Base-by-base conservation (phyloP, 495 filamentous ascomycete genomes). In the Aspergillus wentii region DNA sequence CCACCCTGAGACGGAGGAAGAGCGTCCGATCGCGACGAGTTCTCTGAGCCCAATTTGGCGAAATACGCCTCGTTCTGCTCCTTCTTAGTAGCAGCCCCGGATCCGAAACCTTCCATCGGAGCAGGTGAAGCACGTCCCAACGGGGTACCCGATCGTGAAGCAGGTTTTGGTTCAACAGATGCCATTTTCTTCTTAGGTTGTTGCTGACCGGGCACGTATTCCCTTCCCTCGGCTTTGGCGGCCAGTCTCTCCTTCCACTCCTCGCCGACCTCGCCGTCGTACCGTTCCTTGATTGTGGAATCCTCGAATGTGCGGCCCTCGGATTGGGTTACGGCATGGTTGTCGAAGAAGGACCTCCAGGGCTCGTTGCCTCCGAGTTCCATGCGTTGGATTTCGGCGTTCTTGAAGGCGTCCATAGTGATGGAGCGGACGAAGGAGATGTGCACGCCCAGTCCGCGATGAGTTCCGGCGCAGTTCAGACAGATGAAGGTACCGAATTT, bases 331-430 rank as follows among this genome's bases (percentile, higher is more conserved):
- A 76, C 69, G 13, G 74, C 56, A 51, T 90, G 83, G 22, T 63
- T 59, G 51, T 92, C 79, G 61, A 86, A 96, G 70, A 94, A 95
- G 5, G 71, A 58, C 38, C 76, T 79, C 86, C 88, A 96, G n/a
- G 74, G 70, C 26, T 81, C 79, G 61, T 96, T 96, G 30, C 89
- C 89, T 15, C 89, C 89, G 9, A 79, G 62, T 17, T 85, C 74
- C 89, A 96, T 94, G 47, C 88, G 81, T 59, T 80, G 75, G 43
- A 94, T 86, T 57, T 95, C 89, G 40, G 70, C 69, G 45, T 76
- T 76, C 59, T 98, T 98, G 69, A 98, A 96, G 40, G 86, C 85
- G 71, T 98, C 92, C 92, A 98, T 98, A 31, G 86, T 94, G 46
- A 97, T 88, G 42, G 80, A 86, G 45, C 92, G 84, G 37, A 98